Evolutionary conservation across 805 yeast genomes (phyloP), one percentile per base, ranked within the genome.

Genomic region (Ogataea methanolica): DNA sequence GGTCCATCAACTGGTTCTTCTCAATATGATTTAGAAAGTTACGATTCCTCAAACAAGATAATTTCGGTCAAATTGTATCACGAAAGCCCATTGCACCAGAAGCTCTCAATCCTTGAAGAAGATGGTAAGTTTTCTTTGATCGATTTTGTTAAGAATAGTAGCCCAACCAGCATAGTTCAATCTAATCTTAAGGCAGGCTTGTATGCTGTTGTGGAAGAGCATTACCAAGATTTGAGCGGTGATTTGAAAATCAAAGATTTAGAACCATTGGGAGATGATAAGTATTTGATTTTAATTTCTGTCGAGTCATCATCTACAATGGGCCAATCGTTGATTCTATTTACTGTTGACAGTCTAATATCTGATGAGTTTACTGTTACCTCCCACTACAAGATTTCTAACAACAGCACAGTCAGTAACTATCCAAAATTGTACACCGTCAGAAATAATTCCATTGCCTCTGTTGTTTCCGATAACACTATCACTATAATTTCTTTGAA

Each of bases 201-300:
- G 16, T 44, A 52, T 12, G 37, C 49, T 1, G 43, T 39, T 6
- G 40, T 58, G 9, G 57, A 71, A 21, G 75, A 72, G 45, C 70
- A 73, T 9, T 67, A 82, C 55, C 77, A 84, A 9, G 78, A 74
- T 34, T 74, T 85, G 0, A 67, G 66, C 12, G 63, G 71, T 33
- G 66, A 75, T n/a, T 66, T 86, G 47, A 69, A 68, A 43, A 73
- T 85, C 35, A 75, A 83, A 47, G 95, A 88, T 58, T 65, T 86
- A 21, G 81, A 82, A 61, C 75, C 81, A 22, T 55, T 80, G 19
- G 56, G 60, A 5, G 58, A 70, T 8, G 69, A 70, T 15, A 59
- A 64, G 2, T 78, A 77, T 46, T 58, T 83, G 44, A 64, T 84
- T 2, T 62, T 84, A 43, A 71, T 82, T 0, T 67, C 79, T 4